Evolutionary conservation across 768 basidiomycete genomes (phyloP).

Genomic region (Trametes sanguinea): DNA sequence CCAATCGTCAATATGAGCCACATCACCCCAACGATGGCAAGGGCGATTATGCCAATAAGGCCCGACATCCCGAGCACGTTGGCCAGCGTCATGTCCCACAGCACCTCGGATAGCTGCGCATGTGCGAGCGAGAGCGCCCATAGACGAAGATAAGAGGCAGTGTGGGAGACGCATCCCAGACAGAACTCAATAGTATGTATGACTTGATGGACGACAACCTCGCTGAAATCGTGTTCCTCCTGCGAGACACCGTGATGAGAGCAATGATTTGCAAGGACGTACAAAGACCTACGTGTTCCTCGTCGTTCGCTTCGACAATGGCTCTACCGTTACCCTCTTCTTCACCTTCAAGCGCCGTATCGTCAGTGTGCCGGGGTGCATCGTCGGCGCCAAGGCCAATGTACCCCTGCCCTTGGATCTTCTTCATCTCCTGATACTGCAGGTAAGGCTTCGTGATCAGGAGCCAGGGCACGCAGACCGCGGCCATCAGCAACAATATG

Average conservation of each 20-base stretch:
- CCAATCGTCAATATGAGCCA: conserved; percentile 82
- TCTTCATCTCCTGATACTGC: conserved; percentile 85
- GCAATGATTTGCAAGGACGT: conserved; percentile 22
- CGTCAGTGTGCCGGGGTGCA: conserved; percentile 52
- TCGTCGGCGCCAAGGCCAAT: conserved; percentile 63
- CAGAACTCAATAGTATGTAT: conserved; percentile 99
- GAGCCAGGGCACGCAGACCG: conserved; percentile 94
- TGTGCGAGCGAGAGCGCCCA: conserved; percentile 99
- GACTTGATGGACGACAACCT: conserved; percentile 94
- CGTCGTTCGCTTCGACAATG: conserved; percentile 71
- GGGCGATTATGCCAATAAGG: conserved; percentile 51
- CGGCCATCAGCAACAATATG: conserved; percentile 74
- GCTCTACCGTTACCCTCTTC: conserved; percentile 80
- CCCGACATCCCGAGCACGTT: conserved; percentile 60
- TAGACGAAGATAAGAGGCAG: conserved; percentile 88
- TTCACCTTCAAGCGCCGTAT: conserved; percentile 70
- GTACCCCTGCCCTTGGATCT: conserved; percentile 84
- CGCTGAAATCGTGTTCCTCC: conserved; percentile 91
- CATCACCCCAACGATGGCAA: conserved; percentile 54
- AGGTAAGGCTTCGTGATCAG: conserved; percentile 91
- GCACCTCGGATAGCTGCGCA: conserved; percentile 92
- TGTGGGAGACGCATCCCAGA: conserved; percentile 97
- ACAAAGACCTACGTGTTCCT: conserved; percentile 65
- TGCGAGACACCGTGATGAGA: conserved; percentile 31
- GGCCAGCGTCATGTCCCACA: conserved; percentile 87